Evolutionary conservation across 306 rosid genomes (phyloP), one percentile per base, ranked within the genome.

Genomic region (Citrullus colocynthis): DNA sequence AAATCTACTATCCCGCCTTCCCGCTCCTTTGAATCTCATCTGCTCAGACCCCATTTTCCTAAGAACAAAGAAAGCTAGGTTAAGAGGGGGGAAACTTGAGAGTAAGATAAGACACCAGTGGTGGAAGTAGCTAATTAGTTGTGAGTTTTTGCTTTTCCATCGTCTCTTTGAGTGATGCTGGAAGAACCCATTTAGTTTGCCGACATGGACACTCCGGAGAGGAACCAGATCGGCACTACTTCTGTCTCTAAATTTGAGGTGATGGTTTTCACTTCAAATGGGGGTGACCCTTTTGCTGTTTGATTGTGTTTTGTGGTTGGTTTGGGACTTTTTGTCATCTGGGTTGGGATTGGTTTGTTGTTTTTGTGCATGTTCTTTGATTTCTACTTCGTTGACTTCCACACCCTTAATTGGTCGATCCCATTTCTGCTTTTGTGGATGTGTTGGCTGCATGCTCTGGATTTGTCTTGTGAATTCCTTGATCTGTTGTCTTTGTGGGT

Each of bases 161-260:
- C 44, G 44, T 10, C 15, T 51, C 28, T 28, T 44, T 37, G 71
- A 62, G 72, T 59, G 28, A 44, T 60, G 73, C 71, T 57, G 70
- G 34, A 58, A 45, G 15, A 62, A 62, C 21, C 58, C 69, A 48
- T 52, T 30, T 45, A 60, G 61, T 60, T 54, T 17, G 58, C 63
- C 82, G 84, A 70, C 64, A 92, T 92, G 97, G 93, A 90, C 81
- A 90, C 97, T 6, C 97, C 96, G 30, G 93, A 92, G 89, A 91
- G 89, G 84, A 90, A 81, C 83, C 86, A 88, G 91, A 85, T 87
- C 90, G 90, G 89, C 75, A 37, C 93, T 76, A 57, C 97, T 65
- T 62, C 98, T 36, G 54, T 64, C 56, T 72, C 93, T 37, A 81
- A 80, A 58, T 86, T 91, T 74, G 93, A 93, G 96, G 98, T 91